Conservation (phyloP, 129 eudicot species). For the Artemisia argyi region DNA sequence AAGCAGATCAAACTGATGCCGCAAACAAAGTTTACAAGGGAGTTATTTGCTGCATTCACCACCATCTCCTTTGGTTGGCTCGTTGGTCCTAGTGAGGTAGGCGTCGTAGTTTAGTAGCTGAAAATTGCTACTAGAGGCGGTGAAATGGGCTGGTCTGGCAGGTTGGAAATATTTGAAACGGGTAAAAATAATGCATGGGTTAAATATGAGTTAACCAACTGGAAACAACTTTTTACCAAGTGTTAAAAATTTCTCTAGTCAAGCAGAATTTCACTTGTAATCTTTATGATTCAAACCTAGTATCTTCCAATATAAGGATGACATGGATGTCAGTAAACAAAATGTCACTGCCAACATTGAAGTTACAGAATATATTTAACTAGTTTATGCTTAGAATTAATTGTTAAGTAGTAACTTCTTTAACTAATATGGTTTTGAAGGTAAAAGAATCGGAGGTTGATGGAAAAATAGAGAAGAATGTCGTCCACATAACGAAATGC, state of each 20-base stretch:
- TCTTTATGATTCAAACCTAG: too few relatives aligned
- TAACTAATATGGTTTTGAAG: slow-evolving; percentile 30
- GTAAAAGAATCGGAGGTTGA: slow-evolving; percentile 81
- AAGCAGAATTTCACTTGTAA: too few relatives aligned
- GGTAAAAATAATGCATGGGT: too few relatives aligned
- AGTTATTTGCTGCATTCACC: slow-evolving; percentile 65
- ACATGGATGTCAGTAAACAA: background rate
- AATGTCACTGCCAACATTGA: background rate
- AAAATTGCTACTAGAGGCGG: background rate
- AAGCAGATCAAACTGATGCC: slow-evolving; percentile 66
- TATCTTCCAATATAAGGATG: too few relatives aligned
- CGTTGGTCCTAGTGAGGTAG: slow-evolving; percentile 86
- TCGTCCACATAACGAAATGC: slow-evolving; percentile 84
- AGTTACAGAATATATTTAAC: background rate
- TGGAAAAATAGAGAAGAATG: slow-evolving; percentile 77
- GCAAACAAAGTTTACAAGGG: slow-evolving; percentile 65
- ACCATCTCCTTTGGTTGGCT: slow-evolving; percentile 78
- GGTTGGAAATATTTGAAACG: too few relatives aligned
- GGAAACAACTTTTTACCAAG: too few relatives aligned
- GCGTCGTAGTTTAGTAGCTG: background rate
- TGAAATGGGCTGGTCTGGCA: too few relatives aligned
- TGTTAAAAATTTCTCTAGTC: too few relatives aligned
- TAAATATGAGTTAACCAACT: too few relatives aligned
- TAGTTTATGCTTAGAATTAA: background rate
- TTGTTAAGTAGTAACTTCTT: background rate